Conservation (phyloP, 805 yeast species). For the Blastobotrys peoriensis region DNA sequence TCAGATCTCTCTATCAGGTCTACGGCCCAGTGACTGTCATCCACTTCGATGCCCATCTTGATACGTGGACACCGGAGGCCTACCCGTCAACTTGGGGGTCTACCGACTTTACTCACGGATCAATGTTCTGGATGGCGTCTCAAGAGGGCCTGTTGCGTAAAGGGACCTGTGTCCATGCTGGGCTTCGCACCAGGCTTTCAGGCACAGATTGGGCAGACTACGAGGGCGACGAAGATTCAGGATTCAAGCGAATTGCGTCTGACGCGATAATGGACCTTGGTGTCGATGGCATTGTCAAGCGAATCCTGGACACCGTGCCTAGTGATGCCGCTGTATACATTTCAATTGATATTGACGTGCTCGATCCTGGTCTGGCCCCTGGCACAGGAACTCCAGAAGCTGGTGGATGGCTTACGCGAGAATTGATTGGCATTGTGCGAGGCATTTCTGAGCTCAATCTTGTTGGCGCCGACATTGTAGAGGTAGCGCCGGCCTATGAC, state of each 20-base stretch:
- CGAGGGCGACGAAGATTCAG: constrained; percentile 59
- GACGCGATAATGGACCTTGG: constrained; percentile 73
- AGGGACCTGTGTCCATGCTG: constrained; percentile 62
- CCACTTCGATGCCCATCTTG: constrained; percentile 82
- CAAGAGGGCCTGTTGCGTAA: constrained; percentile 59
- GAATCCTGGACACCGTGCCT: constrained; percentile 51
- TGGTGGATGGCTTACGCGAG: constrained; percentile 69
- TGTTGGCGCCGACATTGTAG: constrained; percentile 74
- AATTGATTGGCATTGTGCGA: constrained; percentile 52
- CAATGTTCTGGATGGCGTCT: constrained; percentile 77
- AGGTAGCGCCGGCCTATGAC: constrained; percentile 62
- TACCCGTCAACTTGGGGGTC: constrained; percentile 76
- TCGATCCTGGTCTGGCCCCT: constrained; percentile 70
- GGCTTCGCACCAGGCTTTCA: constrained; percentile 65
- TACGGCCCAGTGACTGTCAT: constrained; percentile 68
- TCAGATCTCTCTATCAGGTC: constrained; percentile 53
- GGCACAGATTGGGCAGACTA: constrained; percentile 57
- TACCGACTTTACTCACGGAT: constrained; percentile 70
- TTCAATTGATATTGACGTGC: constrained; percentile 67
- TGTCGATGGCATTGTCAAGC: constrained; percentile 49
- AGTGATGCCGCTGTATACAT: constrained; percentile 63
- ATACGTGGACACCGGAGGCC: constrained; percentile 76
- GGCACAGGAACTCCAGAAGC: constrained; percentile 78
- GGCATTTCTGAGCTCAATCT: constrained; percentile 53
- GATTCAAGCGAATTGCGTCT: constrained; percentile 62